Evolutionary conservation across 2,329 filamentous ascomycete genomes (phyloP), one percentile per base, ranked within the genome.

Genomic region (Fusarium kyushuense): DNA sequence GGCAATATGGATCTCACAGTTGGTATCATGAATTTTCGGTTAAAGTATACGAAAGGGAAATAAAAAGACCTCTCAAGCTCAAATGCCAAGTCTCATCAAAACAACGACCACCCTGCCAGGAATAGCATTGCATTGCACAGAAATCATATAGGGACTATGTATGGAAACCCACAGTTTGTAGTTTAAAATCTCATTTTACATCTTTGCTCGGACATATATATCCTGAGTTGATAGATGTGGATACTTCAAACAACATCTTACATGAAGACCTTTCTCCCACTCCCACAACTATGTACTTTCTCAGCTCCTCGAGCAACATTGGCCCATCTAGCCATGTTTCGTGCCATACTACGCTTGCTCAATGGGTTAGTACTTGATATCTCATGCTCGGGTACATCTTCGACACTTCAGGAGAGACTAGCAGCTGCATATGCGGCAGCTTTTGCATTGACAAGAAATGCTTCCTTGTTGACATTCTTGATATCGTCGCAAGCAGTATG

Each of bases 351-450:
- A 3, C 53, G 45, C 35, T 59, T 67, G 13, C 64, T 64, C 17
- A 32, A 41, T 3, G 40, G 63, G 11, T 67, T 67, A 1, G 12
- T 13, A 19, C 29, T 64, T 14, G 53, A 54, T 5, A 16, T 64
- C 4, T 59, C 58, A 23, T 67, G 64, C 6, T 10, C 27, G 1
- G 78, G 77, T 1, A 80, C 68, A 5, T 71, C 74, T 0, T 76
- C 72, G 17, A 79, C 53, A 55, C 70, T 75, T 32, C 76, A 68
- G n/a, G 78, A 77, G 19, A 81, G 74, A 40, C 71, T 59, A 16
- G 84, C 85, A n/a, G 84, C 81, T 1, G 80, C 81, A 63, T 81
- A 78, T 2, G 83, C 87, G 42, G 88, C 87, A 21, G 79, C 78
- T 65, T 76, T 79, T 52, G 79, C 59, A 58, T 78, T 82, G 30